These are phyloP conservation scores for Coemansia sp. DNA, from an alignment of 192 early-diverging fungal genomes.

Conservation along the genomic window DNA sequence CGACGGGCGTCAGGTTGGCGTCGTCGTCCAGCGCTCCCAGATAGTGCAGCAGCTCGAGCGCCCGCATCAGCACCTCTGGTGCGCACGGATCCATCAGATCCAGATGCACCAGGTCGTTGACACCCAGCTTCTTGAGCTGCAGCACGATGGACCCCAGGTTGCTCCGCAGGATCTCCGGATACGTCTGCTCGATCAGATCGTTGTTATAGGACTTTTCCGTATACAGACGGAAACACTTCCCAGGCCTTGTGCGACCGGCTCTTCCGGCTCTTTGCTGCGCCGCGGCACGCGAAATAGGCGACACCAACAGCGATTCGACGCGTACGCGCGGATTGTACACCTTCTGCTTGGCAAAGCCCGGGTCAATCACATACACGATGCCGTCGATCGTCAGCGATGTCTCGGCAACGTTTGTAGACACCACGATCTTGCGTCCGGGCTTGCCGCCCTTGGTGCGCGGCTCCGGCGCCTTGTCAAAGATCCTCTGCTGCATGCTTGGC, in stretches of 20 bases:
- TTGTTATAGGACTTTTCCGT: slow-evolving; percentile 94
- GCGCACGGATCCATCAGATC: slow-evolving; percentile 99
- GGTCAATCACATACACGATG: slow-evolving; percentile 98
- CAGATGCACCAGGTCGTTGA: slow-evolving; percentile 97
- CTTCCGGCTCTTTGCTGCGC: slow-evolving; percentile 97
- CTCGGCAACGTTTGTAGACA: slow-evolving; percentile 98
- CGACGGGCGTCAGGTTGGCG: slow-evolving; percentile 82
- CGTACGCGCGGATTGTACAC: slow-evolving; percentile 97
- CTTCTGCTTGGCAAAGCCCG: slow-evolving; percentile 99
- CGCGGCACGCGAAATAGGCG: slow-evolving; percentile 91
- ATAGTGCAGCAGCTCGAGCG: slow-evolving; percentile 93
- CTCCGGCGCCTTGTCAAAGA: slow-evolving; percentile 88
- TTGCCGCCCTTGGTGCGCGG: slow-evolving; percentile 72
- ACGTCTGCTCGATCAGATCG: slow-evolving; percentile 95
- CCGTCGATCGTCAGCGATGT: slow-evolving; percentile 98
- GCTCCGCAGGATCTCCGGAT: slow-evolving; percentile 96
- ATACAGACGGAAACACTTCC: slow-evolving; percentile 97
- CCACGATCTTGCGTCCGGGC: slow-evolving; percentile 93
- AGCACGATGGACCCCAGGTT: slow-evolving; percentile 95
- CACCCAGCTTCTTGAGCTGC: slow-evolving; percentile 95
- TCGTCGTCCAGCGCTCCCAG: slow-evolving; percentile 93
- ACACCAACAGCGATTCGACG: slow-evolving; percentile 92
- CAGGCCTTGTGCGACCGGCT: slow-evolving; percentile 96
- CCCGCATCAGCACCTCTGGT: slow-evolving; percentile 97
- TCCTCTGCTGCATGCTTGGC: slow-evolving; percentile 84